A percentile compares a stretch with the other conserved stretches of the same genome.
These are phyloP conservation scores for Podila verticillata DNA, from an alignment of 192 early-diverging fungal species.

Conservation along the genomic window DNA sequence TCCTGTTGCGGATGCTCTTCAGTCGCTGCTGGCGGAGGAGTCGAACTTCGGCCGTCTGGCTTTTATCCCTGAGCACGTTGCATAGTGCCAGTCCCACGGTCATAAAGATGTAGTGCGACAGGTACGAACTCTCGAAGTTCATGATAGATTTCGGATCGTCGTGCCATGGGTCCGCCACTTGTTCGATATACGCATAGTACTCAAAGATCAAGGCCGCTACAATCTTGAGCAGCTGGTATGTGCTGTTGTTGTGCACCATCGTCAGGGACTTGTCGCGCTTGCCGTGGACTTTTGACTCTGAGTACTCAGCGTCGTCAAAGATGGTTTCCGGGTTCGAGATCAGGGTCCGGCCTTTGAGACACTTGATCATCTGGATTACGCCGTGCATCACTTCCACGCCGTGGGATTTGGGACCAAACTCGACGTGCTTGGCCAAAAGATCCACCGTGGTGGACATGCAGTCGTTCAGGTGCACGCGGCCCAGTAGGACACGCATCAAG, in stretches of 20 bases:
- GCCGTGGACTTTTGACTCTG: conserved; percentile 18
- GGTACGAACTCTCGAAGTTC: conserved; percentile 45
- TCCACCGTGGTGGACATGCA: conserved; percentile 35
- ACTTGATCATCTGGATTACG: conserved; percentile 41
- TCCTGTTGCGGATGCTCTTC: conserved; percentile 11
- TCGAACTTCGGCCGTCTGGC: conserved; percentile 11
- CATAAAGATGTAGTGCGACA: conserved; percentile 34
- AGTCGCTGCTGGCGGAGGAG: conserved; percentile 3
- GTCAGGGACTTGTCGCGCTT: conserved; percentile 2
- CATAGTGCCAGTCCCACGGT: conserved; percentile 17
- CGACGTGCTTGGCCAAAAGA: conserved; percentile 30
- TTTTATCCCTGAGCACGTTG: conserved; percentile 16
- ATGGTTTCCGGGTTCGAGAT: conserved; percentile 33
- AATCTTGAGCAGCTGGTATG: conserved; percentile 41
- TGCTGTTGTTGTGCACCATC: conserved; percentile 44
- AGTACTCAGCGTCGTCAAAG: conserved; percentile 39
- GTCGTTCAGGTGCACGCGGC: conserved; percentile 33
- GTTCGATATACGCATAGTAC: conserved; percentile 25
- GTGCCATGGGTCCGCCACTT: conserved; percentile 36
- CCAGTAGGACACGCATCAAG: conserved; percentile 29
- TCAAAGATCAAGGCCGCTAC: conserved; percentile 33
- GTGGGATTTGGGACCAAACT: conserved; percentile 46
- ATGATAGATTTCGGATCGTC: conserved; percentile 49
- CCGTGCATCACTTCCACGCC: conserved; percentile 51
- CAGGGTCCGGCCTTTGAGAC: conserved; percentile 32